A percentile compares a stretch with the other conserved stretches of the same genome.
Conservation (phyloP, 345 rosid genomes). For the Jatropha curcas region DNA sequence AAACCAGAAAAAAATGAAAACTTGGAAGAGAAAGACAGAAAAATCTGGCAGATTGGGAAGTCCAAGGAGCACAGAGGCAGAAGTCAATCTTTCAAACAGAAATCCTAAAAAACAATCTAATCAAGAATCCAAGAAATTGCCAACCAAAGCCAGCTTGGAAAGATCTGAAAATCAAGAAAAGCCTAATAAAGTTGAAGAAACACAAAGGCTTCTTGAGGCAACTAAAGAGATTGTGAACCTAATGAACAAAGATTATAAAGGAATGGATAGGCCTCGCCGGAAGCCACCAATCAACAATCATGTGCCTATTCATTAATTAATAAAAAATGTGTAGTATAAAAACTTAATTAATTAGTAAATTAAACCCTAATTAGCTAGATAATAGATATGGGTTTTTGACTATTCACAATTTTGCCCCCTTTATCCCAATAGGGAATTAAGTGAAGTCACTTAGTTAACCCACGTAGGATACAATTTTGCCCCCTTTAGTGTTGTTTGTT, state of each 20-base stretch:
- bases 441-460: no score
- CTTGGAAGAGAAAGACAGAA: constrained; percentile 15
- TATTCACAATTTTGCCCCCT: not conserved
- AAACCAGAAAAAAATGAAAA: constrained; percentile 7
- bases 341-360: not conserved
- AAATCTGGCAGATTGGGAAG: constrained; percentile 16
- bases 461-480: no score
- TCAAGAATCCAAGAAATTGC: constrained; percentile 26
- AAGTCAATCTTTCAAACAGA: constrained; percentile 13
- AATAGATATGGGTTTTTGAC: not conserved
- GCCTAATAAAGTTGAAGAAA: constrained; percentile 23
- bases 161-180: not conserved
- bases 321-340: not conserved
- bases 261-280: constrained; percentile 31
- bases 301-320: constrained; percentile 32
- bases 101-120: not conserved
- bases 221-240: constrained; percentile 37
- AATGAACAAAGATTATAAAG: constrained; percentile 42
- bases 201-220: constrained; percentile 35
- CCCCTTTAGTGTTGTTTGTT: no score
- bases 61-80: constrained; percentile 12
- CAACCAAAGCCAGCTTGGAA: constrained; percentile 19
- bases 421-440: no score
- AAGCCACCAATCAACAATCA: constrained; percentile 55
- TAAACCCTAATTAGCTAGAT: not conserved